These are phyloP conservation scores for Didymosphaeria variabile DNA, from an alignment of 2,329 filamentous ascomycete species.

Conservation along the genomic window DNA sequence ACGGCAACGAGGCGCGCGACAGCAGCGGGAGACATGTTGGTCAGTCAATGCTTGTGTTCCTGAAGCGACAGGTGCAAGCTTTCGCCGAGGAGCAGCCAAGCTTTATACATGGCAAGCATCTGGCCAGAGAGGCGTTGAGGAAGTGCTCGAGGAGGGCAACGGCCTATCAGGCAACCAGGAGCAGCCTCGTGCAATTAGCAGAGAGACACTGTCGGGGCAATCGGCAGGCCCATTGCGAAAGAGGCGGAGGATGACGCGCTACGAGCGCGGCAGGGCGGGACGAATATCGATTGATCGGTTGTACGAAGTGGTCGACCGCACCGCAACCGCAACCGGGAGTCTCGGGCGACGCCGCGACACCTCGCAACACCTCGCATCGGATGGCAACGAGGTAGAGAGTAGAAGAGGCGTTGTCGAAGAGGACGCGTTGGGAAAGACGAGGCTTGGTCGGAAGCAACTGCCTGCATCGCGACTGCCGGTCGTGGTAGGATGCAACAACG, in stretches of 20 bases:
- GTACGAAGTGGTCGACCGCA: not conserved
- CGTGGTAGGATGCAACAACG: not conserved
- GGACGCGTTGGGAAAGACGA: too few species aligned
- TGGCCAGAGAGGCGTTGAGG: not conserved
- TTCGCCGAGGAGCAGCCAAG: constrained; percentile 3
- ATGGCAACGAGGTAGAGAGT: not conserved
- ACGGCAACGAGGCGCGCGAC: not conserved
- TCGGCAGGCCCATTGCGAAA: not conserved
- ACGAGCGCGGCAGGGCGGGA: not conserved
- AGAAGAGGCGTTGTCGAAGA: too few species aligned
- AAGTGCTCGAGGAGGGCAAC: not conserved
- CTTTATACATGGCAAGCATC: constrained; percentile 1
- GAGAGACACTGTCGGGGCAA: not conserved
- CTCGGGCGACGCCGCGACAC: too few species aligned
- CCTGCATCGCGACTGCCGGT: not conserved
- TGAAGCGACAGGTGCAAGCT: not conserved
- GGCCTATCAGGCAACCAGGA: not conserved
- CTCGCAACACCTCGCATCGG: not conserved
- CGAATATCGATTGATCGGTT: not conserved
- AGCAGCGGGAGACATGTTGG: not conserved
- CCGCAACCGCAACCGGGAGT: not conserved
- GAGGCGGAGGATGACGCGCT: not conserved
- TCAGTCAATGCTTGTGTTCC: not conserved
- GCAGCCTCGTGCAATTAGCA: not conserved
- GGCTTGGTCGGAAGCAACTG: not conserved